Evolutionary conservation across 2,329 filamentous ascomycete genomes (phyloP).

Genomic region (Karstenula rhodostoma): DNA sequence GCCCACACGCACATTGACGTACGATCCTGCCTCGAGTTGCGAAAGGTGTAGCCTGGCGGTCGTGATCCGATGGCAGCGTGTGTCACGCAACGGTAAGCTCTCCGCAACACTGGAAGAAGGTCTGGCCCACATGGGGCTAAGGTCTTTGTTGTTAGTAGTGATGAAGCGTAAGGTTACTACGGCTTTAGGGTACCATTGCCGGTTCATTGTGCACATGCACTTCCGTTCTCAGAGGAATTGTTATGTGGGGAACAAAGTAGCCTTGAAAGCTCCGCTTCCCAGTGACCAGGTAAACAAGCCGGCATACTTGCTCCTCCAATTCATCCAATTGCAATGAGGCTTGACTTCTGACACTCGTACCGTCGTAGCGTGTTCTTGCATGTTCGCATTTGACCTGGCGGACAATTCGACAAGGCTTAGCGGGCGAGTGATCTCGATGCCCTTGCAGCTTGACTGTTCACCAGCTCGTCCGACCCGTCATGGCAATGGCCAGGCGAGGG

Average conservation of each 20-base stretch:
- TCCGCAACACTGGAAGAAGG: not conserved
- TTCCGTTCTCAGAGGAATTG: conserved; percentile 31
- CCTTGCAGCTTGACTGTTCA: not conserved
- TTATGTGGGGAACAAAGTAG: conserved; percentile 24
- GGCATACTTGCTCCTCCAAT: not conserved
- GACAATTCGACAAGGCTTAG: not conserved
- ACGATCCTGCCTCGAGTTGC: conserved; percentile 1
- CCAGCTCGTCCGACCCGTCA: not conserved
- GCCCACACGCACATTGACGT: conserved; percentile 4
- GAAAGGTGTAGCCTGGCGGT: not conserved
- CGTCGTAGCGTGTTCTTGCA: conserved; percentile 1
- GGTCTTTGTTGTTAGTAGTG: conserved; percentile 8
- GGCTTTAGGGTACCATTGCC: conserved; percentile 7
- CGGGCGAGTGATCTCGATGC: conserved; percentile 5
- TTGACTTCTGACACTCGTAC: not conserved
- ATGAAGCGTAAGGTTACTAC: conserved; percentile 5
- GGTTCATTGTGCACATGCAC: conserved; percentile 21
- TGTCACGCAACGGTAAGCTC: not conserved
- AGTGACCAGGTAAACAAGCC: not conserved
- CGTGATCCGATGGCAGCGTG: not conserved
- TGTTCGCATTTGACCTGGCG: not conserved
- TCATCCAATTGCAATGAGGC: not conserved
- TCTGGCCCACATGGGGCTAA: conserved; percentile 1
- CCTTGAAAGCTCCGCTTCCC: conserved; percentile 23
- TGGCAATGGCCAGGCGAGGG: not conserved